Evolutionary conservation across 2,329 filamentous ascomycete genomes (phyloP).

Genomic region (Phialemonium atrogriseum): DNA sequence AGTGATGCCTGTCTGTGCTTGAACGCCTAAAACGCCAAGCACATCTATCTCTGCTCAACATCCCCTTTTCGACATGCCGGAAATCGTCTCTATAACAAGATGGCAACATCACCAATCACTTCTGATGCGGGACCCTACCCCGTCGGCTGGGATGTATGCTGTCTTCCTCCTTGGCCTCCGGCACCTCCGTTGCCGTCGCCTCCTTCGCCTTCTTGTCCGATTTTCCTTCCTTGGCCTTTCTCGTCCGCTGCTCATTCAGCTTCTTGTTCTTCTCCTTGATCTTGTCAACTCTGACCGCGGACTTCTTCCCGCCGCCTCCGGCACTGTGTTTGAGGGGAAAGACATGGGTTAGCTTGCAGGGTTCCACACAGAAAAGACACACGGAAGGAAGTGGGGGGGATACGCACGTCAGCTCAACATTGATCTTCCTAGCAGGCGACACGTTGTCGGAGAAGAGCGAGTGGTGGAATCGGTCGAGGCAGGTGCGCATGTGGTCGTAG

Average conservation of each 20-base stretch:
- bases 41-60: too few species aligned
- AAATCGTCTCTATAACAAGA: too few species aligned
- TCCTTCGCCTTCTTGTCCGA: conserved; percentile 26
- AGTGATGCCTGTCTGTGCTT: too few species aligned
- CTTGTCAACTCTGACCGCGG: conserved; percentile 61
- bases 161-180: conserved; percentile 18
- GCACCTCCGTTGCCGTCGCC: conserved; percentile 18
- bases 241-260: conserved; percentile 57
- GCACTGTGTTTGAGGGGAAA: conserved; percentile 53
- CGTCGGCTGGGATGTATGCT: conserved; percentile 45
- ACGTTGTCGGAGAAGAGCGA: conserved; percentile 57
- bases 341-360: conserved; percentile 8
- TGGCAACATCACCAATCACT: too few species aligned
- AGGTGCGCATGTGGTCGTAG: conserved; percentile 87
- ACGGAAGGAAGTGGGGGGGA: conserved; percentile 4
- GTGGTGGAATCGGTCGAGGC: conserved; percentile 85
- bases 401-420: conserved; percentile 80
- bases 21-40: too few species aligned
- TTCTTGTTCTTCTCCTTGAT: conserved; percentile 81
- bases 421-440: conserved; percentile 63
- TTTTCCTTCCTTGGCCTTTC: conserved; percentile 36
- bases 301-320: conserved; percentile 72
- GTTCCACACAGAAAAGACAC: not conserved
- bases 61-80: too few species aligned
- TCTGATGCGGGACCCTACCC: conserved; percentile 17